phyloP scores from a whole-genome alignment of 106 monocot species.

The Apostasia shenzhenica region DNA sequence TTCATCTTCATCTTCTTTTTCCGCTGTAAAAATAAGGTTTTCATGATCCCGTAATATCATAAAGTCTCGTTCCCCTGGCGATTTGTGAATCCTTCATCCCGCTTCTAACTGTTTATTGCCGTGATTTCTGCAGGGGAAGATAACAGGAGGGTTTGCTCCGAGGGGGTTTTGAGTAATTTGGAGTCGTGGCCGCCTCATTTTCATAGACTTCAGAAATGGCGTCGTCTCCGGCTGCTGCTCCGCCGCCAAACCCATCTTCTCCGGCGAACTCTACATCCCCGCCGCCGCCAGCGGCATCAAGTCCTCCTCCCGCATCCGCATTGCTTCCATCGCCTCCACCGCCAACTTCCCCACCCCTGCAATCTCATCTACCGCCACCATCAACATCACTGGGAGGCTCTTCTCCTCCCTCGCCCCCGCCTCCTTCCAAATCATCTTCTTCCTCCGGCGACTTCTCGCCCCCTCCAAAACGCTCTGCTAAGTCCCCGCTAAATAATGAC shows the following conservation, averaged over 20 bases:
- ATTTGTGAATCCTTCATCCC: too few species aligned
- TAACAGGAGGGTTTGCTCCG: background rate
- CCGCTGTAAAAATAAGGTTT: too few species aligned
- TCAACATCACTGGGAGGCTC: background rate
- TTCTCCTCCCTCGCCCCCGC: background rate
- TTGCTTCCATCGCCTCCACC: background rate
- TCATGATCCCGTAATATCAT: too few species aligned
- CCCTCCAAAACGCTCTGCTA: background rate
- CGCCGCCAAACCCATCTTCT: background rate
- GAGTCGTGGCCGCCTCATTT: background rate
- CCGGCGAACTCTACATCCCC: constrained; percentile 2
- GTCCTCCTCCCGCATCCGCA: constrained; percentile 6
- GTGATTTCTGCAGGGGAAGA: too few species aligned
- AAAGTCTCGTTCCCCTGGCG: too few species aligned
- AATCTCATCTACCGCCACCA: background rate
- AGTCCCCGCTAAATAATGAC: background rate
- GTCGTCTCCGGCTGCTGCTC: constrained; percentile 22
- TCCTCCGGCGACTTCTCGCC: background rate
- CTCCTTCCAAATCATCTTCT: background rate
- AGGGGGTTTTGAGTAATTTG: background rate
- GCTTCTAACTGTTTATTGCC: too few species aligned
- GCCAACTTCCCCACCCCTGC: background rate
- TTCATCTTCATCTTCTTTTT: too few species aligned
- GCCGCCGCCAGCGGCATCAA: background rate
- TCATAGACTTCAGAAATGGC: constrained; percentile 14